Evolutionary conservation across 768 basidiomycete species (phyloP).

Genomic region (Collybiopsis luxurians): DNA sequence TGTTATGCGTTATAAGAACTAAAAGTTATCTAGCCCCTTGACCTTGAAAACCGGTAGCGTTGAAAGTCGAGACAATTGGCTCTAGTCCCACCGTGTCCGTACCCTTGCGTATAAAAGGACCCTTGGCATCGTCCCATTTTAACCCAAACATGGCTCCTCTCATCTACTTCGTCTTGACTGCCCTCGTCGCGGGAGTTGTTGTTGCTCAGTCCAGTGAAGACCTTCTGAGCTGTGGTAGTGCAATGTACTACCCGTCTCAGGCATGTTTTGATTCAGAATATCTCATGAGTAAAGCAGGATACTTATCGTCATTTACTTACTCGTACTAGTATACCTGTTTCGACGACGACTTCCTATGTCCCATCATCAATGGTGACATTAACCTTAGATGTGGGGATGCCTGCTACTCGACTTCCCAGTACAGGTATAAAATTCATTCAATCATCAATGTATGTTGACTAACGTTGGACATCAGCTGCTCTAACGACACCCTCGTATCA

Average conservation of each 20-base stretch:
- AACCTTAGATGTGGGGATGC: constrained; percentile 10
- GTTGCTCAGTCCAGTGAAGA: not conserved
- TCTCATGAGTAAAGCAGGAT: not conserved
- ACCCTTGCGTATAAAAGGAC: no score
- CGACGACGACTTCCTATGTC: constrained; percentile 13
- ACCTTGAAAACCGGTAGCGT: no score
- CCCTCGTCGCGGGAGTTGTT: not conserved
- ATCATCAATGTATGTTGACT: not conserved
- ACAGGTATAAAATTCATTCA: constrained; percentile 1
- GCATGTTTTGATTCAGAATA: not conserved
- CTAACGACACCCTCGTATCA: constrained; percentile 7
- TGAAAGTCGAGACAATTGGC: no score
- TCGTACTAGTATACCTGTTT: constrained; percentile 13
- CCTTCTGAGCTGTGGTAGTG: constrained; percentile 5
- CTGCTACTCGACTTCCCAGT: constrained; percentile 11
- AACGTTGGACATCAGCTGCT: constrained; percentile 6
- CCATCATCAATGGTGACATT: constrained; percentile 8
- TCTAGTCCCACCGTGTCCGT: no score
- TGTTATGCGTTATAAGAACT: no score
- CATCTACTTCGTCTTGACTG: not conserved
- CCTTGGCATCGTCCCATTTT: no score
- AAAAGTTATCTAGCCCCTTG: no score
- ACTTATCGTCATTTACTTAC: no score
- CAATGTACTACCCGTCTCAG: constrained; percentile 11
- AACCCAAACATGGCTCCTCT: not conserved